Evolutionary conservation across 345 rosid species (phyloP), one percentile per base, ranked within the genome.

Genomic region (Arabis alpina): DNA sequence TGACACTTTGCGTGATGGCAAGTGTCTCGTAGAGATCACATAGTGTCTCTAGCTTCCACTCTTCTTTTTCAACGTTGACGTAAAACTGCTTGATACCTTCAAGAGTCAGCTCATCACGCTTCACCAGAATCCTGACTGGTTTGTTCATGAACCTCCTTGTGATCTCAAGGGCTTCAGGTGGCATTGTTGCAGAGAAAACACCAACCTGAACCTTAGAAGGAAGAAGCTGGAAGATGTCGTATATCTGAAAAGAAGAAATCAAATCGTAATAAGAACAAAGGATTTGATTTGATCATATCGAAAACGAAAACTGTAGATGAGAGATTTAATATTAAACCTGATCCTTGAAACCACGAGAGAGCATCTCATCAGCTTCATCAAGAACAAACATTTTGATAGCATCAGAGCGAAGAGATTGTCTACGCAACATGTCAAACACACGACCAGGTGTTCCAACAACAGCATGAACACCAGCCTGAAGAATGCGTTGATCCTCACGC

Each of bases 311-410:
- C n/a, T 4, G 36, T 19, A 4, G 6, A n/a, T 7, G 36, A 1
- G 43, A 43, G 32, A 28, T 28, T 32, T 5, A 39, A 5, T n/a
- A 19, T 14, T 2, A 25, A 54, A 86, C 96, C 96, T 93, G 97
- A 73, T 90, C 97, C 80, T 93, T 93, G 57, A 93, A 90, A 79
- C 96, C 97, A 59, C 96, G 88, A 4, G 98, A 92, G 57, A 92
- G 97, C 98, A 92, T 92, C 59, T 92, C 97, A 85, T 92, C 98
- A 41, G 98, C 95, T 80, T 92, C 98, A 64, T 92, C 98, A 71
- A 92, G 79, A 14, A 92, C 97, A 74, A 90, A 92, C 93, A 90
- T 93, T 66, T 61, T 88, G 54, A 93, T 93, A 15, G 83, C 73
- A 71, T 90, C 97, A 2, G 93, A 85, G 2, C 89, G 86, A 39